Percentiles rank a stretch among this genome's conserved stretches.
Conservation (phyloP, 2,329 filamentous ascomycete genomes). For the Cephalotrichum gorgonifer region DNA sequence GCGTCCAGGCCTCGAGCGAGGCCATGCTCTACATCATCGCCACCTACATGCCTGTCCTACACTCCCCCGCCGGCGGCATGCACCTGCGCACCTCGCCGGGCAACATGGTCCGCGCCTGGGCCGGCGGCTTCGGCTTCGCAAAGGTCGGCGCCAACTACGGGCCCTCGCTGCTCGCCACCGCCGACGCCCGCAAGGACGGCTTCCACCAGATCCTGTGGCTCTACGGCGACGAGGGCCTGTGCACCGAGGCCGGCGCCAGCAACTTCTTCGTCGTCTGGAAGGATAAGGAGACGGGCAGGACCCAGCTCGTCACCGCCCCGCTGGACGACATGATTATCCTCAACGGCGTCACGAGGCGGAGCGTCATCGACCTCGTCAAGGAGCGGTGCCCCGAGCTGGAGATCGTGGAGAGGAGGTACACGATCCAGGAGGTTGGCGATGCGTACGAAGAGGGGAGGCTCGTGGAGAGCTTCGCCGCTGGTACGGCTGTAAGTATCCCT, state of each 20-base stretch:
- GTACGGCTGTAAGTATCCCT: conserved; percentile 62
- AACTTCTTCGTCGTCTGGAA: conserved; percentile 88
- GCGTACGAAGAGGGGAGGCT: conserved; percentile 66
- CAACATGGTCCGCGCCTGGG: conserved; percentile 85
- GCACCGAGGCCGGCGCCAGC: conserved; percentile 83
- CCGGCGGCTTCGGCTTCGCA: conserved; percentile 82
- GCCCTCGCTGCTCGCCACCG: conserved; percentile 67
- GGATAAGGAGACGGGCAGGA: conserved; percentile 45
- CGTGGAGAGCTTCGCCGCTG: conserved; percentile 76
- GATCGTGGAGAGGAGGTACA: conserved; percentile 74
- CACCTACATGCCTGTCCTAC: conserved; percentile 49
- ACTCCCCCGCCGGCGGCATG: conserved; percentile 46
- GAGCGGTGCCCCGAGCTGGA: conserved; percentile 54
- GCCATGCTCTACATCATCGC: conserved; percentile 83
- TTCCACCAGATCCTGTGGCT: conserved; percentile 94
- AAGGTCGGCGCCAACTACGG: conserved; percentile 95
- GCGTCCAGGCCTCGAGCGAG: conserved; percentile 68
- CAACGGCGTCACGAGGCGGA: conserved; percentile 78
- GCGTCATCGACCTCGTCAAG: conserved; percentile 62
- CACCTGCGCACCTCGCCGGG: conserved; percentile 68
- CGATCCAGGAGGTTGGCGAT: conserved; percentile 65
- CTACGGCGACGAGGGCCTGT: conserved; percentile 64
- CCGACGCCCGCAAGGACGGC: conserved; percentile 60
- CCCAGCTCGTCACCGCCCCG: conserved; percentile 73
- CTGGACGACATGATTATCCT: conserved; percentile 76